A percentile compares a stretch with the other conserved stretches of the same genome.
phyloP scores from a whole-genome alignment of 176 grass and related monocot genomes.

The Tillandsia leiboldiana region DNA sequence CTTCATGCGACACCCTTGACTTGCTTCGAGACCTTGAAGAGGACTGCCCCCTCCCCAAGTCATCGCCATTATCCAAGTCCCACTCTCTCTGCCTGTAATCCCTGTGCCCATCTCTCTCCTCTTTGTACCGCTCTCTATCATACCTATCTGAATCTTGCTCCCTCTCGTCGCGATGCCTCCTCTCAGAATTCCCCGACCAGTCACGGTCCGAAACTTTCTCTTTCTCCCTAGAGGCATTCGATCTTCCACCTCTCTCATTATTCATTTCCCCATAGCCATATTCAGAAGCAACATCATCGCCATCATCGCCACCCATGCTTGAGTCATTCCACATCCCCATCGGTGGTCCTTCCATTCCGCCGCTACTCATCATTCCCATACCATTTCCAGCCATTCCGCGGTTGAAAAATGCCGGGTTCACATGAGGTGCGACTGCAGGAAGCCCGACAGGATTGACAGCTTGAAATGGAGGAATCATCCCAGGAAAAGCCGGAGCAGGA shows the following conservation, averaged over 20 bases:
- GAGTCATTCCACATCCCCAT: slow-evolving; percentile 17
- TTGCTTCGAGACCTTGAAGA: slow-evolving; percentile 20
- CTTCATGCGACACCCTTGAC: neutral
- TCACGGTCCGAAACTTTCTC: slow-evolving; percentile 10
- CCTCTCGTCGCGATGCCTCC: slow-evolving; percentile 17
- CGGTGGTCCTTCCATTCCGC: neutral
- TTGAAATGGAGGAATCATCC: slow-evolving; percentile 17
- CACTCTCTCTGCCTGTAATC: slow-evolving; percentile 1
- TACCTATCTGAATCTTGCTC: slow-evolving; percentile 9
- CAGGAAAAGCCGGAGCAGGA: slow-evolving; percentile 15
- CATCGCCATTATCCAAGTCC: neutral
- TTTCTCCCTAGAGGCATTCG: slow-evolving; percentile 11
- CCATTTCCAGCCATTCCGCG: slow-evolving; percentile 4
- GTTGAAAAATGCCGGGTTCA: slow-evolving; percentile 21
- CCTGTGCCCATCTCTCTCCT: slow-evolving; percentile 12
- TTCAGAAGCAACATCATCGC: slow-evolving; percentile 9
- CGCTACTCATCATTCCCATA: neutral
- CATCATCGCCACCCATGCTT: slow-evolving; percentile 17
- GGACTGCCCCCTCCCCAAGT: neutral
- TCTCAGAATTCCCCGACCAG: slow-evolving; percentile 9
- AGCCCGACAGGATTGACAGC: neutral
- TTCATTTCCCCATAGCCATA: slow-evolving; percentile 13
- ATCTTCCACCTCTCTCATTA: slow-evolving; percentile 1
- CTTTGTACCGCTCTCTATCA: neutral
- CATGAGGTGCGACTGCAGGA: slow-evolving; percentile 19